A percentile compares a stretch with the other conserved stretches of the same genome.
Evolutionary conservation across 805 yeast species (phyloP).

Genomic region (Tetrapisispora arboricola): DNA sequence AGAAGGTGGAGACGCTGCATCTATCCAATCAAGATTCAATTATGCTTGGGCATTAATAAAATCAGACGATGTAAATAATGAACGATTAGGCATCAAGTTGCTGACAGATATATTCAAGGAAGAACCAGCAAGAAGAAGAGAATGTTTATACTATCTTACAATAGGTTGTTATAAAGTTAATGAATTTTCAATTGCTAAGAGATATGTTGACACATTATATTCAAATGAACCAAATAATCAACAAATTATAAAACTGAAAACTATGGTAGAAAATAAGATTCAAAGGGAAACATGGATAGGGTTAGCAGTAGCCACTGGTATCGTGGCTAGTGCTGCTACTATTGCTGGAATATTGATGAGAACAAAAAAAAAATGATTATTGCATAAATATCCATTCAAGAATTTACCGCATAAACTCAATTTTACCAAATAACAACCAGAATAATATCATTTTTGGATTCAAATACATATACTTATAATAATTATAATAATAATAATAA

Average conservation of each 20-base stretch:
- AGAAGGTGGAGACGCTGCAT: constrained; percentile 65
- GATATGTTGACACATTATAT: constrained; percentile 71
- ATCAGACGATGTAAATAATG: constrained; percentile 50
- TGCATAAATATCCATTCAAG: background rate
- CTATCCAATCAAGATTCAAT: constrained; percentile 81
- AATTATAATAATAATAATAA: too few species aligned
- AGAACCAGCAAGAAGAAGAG: constrained; percentile 76
- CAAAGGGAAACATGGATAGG: constrained; percentile 86
- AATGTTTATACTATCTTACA: constrained; percentile 77
- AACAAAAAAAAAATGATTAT: constrained; percentile 1
- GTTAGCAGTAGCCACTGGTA: constrained; percentile 77
- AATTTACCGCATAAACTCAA: too few species aligned
- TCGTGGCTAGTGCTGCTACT: constrained; percentile 71
- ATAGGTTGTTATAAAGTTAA: constrained; percentile 84
- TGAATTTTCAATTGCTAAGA: constrained; percentile 74
- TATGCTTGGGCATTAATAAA: constrained; percentile 94
- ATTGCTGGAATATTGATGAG: constrained; percentile 2
- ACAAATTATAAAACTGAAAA: constrained; percentile 64
- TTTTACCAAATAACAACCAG: too few species aligned
- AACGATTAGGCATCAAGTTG: constrained; percentile 68
- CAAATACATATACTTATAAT: background rate
- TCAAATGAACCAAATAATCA: constrained; percentile 74
- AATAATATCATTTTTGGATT: background rate
- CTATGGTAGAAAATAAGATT: constrained; percentile 72
- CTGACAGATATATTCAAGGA: constrained; percentile 61